Percentiles rank a stretch among this genome's conserved stretches.
phyloP scores from a whole-genome alignment of 1,284 basidiomycete species.

The Puccinia novopanici region DNA sequence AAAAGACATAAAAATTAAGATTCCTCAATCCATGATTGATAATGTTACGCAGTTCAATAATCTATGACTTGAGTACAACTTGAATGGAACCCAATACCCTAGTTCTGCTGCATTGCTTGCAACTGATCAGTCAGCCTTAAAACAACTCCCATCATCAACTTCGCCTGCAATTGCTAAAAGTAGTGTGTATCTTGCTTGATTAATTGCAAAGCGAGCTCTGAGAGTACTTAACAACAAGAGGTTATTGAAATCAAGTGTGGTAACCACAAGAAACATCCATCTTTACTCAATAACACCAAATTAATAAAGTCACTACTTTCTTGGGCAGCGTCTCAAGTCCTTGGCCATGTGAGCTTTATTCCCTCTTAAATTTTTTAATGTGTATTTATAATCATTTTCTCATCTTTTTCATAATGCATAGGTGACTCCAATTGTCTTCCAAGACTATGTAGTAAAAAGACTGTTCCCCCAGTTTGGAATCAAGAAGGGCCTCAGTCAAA shows the following conservation, averaged over 20 bases:
- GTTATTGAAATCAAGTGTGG: neutral
- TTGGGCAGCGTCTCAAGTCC: neutral
- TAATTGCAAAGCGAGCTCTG: neutral
- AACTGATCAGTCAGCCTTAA: neutral
- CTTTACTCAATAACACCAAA: neutral
- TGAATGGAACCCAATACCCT: too few species aligned
- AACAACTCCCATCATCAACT: neutral
- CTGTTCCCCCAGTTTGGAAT: neutral
- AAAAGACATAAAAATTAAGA: neutral
- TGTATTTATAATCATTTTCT: neutral
- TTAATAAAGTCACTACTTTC: neutral
- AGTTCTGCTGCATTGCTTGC: too few species aligned
- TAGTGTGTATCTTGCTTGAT: neutral
- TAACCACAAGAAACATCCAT: neutral
- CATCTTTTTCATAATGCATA: too few species aligned
- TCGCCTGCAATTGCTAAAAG: neutral
- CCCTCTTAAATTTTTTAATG: too few species aligned
- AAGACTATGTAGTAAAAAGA: neutral
- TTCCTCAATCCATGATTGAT: conserved; percentile 10
- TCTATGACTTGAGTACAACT: neutral
- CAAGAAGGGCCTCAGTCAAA: too few species aligned
- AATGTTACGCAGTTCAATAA: conserved; percentile 10
- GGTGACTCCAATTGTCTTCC: too few species aligned
- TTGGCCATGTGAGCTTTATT: neutral
- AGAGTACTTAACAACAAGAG: too few species aligned